phyloP scores from a whole-genome alignment of 2,329 filamentous ascomycete species.

The Epichloe coenophiala region DNA sequence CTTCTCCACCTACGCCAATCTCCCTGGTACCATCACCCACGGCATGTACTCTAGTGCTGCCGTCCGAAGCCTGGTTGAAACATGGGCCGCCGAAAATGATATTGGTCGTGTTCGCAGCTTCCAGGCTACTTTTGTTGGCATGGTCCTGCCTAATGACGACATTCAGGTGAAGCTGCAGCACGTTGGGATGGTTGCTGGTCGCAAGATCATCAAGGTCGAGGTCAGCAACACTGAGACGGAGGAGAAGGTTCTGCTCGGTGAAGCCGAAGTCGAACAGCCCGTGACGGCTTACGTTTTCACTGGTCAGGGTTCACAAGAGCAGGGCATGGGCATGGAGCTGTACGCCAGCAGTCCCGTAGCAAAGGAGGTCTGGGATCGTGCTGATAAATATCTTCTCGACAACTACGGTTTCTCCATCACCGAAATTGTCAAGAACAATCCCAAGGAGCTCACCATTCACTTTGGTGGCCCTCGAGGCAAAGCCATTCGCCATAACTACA shows the following conservation, averaged over 20 bases:
- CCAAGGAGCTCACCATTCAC: conserved; percentile 95
- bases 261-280: conserved; percentile 95
- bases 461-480: conserved; percentile 95
- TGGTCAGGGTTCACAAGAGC: conserved; percentile 94
- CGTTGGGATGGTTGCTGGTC: conserved; percentile 91
- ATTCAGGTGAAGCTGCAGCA: conserved; percentile 93
- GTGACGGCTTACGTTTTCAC: conserved; percentile 97
- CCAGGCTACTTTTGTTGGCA: conserved; percentile 91
- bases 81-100: conserved; percentile 98
- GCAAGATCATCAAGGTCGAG: conserved; percentile 99
- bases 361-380: conserved; percentile 94
- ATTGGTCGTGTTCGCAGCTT: conserved; percentile 94
- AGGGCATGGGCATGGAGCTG: conserved; percentile 99
- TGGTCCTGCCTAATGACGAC: conserved; percentile 94
- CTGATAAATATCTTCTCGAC: conserved; percentile 95
- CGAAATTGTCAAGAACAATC: conserved; percentile 99
- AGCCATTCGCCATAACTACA: conserved; percentile 96
- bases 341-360: conserved; percentile 89
- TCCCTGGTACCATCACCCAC: conserved; percentile 95
- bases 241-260: conserved; percentile 88
- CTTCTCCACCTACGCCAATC: conserved; percentile 88
- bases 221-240: conserved; percentile 90
- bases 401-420: conserved; percentile 98
- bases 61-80: conserved; percentile 91
- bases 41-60: conserved; percentile 99